phyloP scores from a whole-genome alignment of 1,284 basidiomycete genomes.

The Puccinia coronata region DNA sequence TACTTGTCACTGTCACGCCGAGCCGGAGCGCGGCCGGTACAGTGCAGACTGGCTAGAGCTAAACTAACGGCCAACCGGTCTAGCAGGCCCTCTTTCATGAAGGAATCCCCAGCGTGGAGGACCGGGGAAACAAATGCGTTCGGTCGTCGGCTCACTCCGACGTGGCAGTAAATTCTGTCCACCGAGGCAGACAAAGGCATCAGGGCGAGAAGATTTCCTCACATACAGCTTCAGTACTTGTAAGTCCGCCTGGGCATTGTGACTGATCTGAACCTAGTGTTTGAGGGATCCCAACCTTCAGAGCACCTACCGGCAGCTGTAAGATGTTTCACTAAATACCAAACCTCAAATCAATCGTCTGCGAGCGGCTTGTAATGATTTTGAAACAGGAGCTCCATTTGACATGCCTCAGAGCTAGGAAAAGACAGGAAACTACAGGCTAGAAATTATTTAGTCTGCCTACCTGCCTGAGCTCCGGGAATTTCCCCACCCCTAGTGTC shows the following conservation, averaged over 20 bases:
- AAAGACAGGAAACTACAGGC: slow-evolving; percentile 5
- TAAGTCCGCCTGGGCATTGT: background rate
- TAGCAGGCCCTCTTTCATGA: background rate
- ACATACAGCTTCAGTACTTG: slow-evolving; percentile 18
- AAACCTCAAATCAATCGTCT: background rate
- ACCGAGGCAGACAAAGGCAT: background rate
- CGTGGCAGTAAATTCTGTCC: background rate
- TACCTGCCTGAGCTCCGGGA: background rate
- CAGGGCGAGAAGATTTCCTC: background rate
- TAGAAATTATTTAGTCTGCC: background rate
- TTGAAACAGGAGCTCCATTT: slow-evolving; percentile 10
- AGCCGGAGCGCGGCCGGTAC: background rate
- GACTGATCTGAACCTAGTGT: background rate
- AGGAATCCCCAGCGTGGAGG: background rate
- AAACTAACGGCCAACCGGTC: background rate
- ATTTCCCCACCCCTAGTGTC: background rate
- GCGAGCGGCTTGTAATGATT: slow-evolving; percentile 9
- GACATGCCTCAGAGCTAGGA: slow-evolving; percentile 17
- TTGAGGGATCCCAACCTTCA: background rate
- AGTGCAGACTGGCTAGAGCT: too few relatives aligned
- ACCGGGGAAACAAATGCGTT: background rate
- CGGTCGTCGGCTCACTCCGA: background rate
- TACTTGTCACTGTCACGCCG: too few relatives aligned
- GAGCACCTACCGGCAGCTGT: slow-evolving; percentile 16
- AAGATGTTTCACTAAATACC: slow-evolving; percentile 6